A percentile compares a stretch with the other conserved stretches of the same genome.
Evolutionary conservation across 1,139 yeast genomes (phyloP).

Genomic region (Taiozyma sp.): DNA sequence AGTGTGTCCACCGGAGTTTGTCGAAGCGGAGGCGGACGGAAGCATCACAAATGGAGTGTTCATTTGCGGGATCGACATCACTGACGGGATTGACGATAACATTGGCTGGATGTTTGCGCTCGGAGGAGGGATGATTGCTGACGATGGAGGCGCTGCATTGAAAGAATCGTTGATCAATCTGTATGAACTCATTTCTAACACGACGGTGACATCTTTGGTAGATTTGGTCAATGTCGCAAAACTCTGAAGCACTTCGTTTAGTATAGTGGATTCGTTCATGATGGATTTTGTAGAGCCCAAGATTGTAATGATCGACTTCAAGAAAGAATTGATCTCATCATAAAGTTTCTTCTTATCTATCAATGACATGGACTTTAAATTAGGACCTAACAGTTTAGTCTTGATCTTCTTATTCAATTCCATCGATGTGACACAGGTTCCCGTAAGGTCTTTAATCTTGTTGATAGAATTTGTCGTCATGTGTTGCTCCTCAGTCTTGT

Average conservation of each 20-base stretch:
- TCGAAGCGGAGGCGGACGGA: not conserved
- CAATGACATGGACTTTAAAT: constrained; percentile 41
- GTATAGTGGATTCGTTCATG: constrained; percentile 72
- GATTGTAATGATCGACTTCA: constrained; percentile 78
- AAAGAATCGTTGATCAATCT: constrained; percentile 30
- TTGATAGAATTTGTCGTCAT: constrained; percentile 25
- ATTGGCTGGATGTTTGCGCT: constrained; percentile 18
- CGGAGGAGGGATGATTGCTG: constrained; percentile 14
- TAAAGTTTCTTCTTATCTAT: constrained; percentile 66
- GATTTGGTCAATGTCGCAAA: constrained; percentile 80
- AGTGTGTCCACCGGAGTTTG: not conserved
- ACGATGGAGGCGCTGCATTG: constrained; percentile 18
- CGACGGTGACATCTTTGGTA: constrained; percentile 83
- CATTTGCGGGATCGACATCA: constrained; percentile 22
- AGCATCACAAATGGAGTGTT: constrained; percentile 15
- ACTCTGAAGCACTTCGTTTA: constrained; percentile 75
- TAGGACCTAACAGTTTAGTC: constrained; percentile 47
- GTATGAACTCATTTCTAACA: constrained; percentile 60
- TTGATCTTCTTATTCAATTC: constrained; percentile 70
- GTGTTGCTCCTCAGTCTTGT: constrained; percentile 19
- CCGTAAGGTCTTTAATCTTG: constrained; percentile 72
- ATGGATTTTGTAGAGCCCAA: constrained; percentile 78
- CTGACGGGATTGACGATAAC: constrained; percentile 22
- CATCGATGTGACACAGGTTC: constrained; percentile 73
- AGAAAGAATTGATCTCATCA: constrained; percentile 80